Evolutionary conservation across 148 eudicot species (phyloP), one percentile per base, ranked within the genome.

Genomic region (Chenopodium album): DNA sequence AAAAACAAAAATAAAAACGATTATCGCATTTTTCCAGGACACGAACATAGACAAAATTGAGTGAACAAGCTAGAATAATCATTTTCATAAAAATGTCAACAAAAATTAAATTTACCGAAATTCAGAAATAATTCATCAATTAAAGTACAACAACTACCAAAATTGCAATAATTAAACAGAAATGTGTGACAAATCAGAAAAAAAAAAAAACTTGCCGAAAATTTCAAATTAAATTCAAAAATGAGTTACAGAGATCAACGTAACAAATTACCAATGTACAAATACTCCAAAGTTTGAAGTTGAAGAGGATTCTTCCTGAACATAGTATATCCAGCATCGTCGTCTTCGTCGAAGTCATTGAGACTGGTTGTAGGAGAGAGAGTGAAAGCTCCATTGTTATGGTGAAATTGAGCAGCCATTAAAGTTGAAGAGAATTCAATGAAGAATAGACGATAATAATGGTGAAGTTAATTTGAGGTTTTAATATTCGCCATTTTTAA

Each of bases 261-360:
- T 2, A 34, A 70, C 26, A 29, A 28, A 79, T 78, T 74, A 88
- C 90, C 90, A 16, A 82, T 59, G 54, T 79, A 88, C 48, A 88
- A 84, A 84, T 79, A 63, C 84, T 88, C 87, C 4, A 88, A 86
- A 11, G 87, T 84, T 44, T 86, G 88, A 77, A 88, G 76, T 76
- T 88, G 87, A 67, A 86, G 88, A 67, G 90, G 87, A 26, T 87
- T 88, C 73, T 88, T 88, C 46, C 82, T 67, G 46, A 69, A 84
- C 72, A 88, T 80, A 85, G 73, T 77, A 63, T 32, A 79, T n/a
- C 28, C 76, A n/a, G 17, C 22, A 17, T 56, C 62, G 22, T 56
- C 22, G 60, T 16, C 20, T 56, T 56, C 60, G 22, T 56, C 22
- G 78, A 71, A 80, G 77, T 73, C 79, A 34, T 68, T 31, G 73